phyloP scores from a whole-genome alignment of 305 asterid species.

The Fraxinus baroniana region DNA sequence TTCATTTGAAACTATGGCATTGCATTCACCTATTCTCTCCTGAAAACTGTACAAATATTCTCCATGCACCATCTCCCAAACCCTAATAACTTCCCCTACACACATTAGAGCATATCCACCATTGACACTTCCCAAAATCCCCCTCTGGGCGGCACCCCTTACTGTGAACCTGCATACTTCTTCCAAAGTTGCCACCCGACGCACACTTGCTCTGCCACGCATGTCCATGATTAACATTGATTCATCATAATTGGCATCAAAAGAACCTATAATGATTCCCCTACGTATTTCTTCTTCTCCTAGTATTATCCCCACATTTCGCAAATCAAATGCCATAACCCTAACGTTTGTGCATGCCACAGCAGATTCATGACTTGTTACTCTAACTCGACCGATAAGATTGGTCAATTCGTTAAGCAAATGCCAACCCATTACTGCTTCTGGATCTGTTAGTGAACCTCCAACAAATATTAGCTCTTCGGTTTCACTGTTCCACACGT shows the following conservation, averaged over 20 bases:
- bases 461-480: conserved; percentile 79
- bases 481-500: conserved; percentile 65
- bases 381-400: conserved; percentile 62
- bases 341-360: conserved; percentile 70
- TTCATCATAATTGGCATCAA: conserved; percentile 47
- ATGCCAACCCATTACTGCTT: conserved; percentile 92
- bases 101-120: conserved; percentile 60
- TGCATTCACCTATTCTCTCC: conserved; percentile 61
- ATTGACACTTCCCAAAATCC: conserved; percentile 60
- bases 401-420: conserved; percentile 58
- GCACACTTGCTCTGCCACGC: conserved; percentile 52
- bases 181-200: conserved; percentile 38
- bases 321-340: conserved; percentile 53
- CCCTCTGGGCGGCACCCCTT: conserved; percentile 49
- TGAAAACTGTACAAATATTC: conserved; percentile 49
- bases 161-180: conserved; percentile 56
- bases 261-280: conserved; percentile 47
- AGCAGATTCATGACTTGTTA: conserved; percentile 49
- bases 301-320: conserved; percentile 48
- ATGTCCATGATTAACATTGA: conserved; percentile 41
- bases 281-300: conserved; percentile 45
- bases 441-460: conserved; percentile 76
- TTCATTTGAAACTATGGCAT: conserved; percentile 55
- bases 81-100: conserved; percentile 57
- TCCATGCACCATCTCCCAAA: conserved; percentile 71